Conservation (phyloP, 768 basidiomycete species). For the Russula sp. region DNA sequence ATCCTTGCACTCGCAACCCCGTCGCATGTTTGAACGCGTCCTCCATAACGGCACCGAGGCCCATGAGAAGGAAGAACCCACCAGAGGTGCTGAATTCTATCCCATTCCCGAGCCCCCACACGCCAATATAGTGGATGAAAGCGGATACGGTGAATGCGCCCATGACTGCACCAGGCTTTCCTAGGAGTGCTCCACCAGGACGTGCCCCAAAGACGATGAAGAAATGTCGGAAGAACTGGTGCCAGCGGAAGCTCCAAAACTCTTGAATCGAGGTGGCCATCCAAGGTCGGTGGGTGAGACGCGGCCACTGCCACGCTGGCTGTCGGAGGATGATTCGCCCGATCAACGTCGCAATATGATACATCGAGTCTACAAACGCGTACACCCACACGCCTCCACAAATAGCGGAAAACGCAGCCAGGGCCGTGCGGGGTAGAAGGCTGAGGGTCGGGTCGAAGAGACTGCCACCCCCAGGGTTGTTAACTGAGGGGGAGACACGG, state of each 20-base stretch:
- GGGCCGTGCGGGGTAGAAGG: background rate
- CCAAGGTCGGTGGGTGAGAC: conserved; percentile 32
- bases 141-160: conserved; percentile 58
- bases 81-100: conserved; percentile 38
- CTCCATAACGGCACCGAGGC: conserved; percentile 47
- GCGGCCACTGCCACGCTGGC: conserved; percentile 32
- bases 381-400: conserved; percentile 17
- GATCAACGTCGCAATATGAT: conserved; percentile 26
- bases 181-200: conserved; percentile 37
- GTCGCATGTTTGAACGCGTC: conserved; percentile 38
- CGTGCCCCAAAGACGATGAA: conserved; percentile 32
- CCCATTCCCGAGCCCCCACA: conserved; percentile 55
- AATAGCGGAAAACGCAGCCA: background rate
- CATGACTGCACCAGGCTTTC: conserved; percentile 44
- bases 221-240: conserved; percentile 30
- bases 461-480: background rate
- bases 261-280: conserved; percentile 14
- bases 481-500: background rate
- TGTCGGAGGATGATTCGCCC: conserved; percentile 24
- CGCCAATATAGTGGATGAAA: conserved; percentile 49
- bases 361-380: conserved; percentile 21
- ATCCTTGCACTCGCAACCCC: conserved; percentile 43
- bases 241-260: conserved; percentile 39
- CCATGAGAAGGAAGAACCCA: conserved; percentile 55
- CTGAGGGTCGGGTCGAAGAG: conserved; percentile 3